These are phyloP conservation scores for Meira miltonrushii DNA, from an alignment of 1,284 basidiomycete species.

Conservation along the genomic window DNA sequence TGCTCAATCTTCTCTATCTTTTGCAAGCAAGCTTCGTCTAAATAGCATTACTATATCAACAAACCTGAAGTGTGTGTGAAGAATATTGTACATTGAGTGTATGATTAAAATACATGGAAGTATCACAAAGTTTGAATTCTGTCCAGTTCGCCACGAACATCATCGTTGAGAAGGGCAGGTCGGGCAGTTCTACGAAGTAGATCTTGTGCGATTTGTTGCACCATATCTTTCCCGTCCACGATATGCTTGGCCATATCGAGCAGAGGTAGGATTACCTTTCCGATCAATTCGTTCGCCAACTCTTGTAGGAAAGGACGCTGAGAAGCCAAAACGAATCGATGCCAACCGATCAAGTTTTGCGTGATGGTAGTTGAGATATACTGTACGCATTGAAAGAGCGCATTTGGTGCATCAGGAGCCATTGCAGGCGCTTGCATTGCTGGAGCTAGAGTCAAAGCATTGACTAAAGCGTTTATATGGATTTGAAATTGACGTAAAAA, in stretches of 20 bases:
- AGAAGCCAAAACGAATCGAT: neutral
- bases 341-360: neutral
- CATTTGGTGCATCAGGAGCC: constrained; percentile 3
- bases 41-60: neutral
- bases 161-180: neutral
- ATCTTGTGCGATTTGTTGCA: neutral
- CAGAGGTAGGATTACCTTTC: neutral
- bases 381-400: neutral
- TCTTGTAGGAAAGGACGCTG: neutral
- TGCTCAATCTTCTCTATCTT: neutral
- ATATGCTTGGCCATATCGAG: neutral
- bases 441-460: neutral
- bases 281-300: neutral
- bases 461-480: constrained; percentile 10
- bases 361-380: neutral
- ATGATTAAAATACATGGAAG: neutral
- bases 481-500: constrained; percentile 12
- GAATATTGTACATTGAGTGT: neutral
- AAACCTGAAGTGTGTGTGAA: neutral
- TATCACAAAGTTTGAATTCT: neutral
- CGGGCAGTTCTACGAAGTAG: neutral
- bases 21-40: neutral
- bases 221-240: neutral
- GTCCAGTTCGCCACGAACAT: neutral
- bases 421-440: neutral